Base-by-base conservation (phyloP, 495 filamentous ascomycete genomes). In the Lentithecium fluviatile region DNA sequence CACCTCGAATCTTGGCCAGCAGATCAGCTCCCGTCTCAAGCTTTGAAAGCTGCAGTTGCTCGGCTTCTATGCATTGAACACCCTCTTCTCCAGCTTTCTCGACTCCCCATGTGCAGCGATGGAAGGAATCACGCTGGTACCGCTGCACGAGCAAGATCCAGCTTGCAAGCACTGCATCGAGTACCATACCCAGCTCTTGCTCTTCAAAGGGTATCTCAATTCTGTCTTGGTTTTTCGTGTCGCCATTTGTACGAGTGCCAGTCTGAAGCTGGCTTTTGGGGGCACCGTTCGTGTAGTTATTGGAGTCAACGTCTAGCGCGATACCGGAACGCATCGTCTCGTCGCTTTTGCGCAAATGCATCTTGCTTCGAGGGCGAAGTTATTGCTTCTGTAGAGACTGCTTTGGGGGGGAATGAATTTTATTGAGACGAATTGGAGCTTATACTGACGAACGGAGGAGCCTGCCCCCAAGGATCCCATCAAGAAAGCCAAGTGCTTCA, bases 81-180 rank as follows among this genome's bases (percentile, higher is more conserved):
- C 3, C 10, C 5, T 43, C 17, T 29, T 7, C 7, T n/a, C 19
- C 52, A 11, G 34, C 23, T 21, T 56, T 13, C 21, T 47, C 12
- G 7, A 40, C 15, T 7, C 23, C 34, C 53, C 53, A 56, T 34
- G 42, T 49, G 36, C 26, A 60, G 7, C 40, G 26, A 17, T 37
- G 45, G 13, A 40, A 51, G 11, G 56, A 23, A 21, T 60, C 56
- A 8, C 56, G 45, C 32, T 52, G 45, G 36, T 60, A 60, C 34
- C 56, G 17, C 24, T 52, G 20, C 36, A 60, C 10, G 1, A 60
- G 46, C 23, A 60, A 26, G 26, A 52, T 23, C 56, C 56, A 60
- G 47, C 26, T 34, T 23, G 46, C 56, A 19, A 60, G 17, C 2
- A 58, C 45, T 19, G 13, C 6, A 17, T 58, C 55, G 21, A 58